phyloP scores from a whole-genome alignment of 331 rosid genomes.

The Ulmus americana region DNA sequence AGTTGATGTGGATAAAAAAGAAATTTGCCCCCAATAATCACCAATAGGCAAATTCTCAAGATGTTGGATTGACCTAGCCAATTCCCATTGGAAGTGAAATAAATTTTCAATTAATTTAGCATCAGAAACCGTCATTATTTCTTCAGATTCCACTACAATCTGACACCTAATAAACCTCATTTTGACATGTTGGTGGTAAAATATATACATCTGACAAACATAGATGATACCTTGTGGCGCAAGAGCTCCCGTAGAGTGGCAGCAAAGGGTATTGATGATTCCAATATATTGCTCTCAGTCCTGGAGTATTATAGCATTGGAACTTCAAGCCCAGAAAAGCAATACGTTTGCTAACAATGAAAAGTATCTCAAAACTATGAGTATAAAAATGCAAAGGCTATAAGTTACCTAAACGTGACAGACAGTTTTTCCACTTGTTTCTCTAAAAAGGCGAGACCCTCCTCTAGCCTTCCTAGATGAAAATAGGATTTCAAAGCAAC shows the following conservation, averaged over 20 bases:
- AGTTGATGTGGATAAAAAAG: no score
- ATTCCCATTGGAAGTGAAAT: not conserved
- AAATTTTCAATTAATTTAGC: not conserved
- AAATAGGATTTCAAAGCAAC: constrained; percentile 61
- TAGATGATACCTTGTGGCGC: constrained; percentile 58
- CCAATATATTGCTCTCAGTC: constrained; percentile 59
- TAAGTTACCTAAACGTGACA: constrained; percentile 45
- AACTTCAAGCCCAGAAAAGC: constrained; percentile 21
- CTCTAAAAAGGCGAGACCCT: constrained; percentile 72
- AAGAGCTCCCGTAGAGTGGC: constrained; percentile 53
- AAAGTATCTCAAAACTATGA: not conserved
- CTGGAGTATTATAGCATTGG: constrained; percentile 38
- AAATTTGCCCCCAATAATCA: no score
- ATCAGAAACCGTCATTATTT: not conserved
- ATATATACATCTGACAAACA: constrained; percentile 3
- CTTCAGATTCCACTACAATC: not conserved
- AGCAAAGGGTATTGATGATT: constrained; percentile 61
- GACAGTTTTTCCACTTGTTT: constrained; percentile 54
- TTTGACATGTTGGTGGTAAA: not conserved
- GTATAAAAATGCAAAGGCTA: not conserved
- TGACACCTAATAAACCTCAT: not conserved
- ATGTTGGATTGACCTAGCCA: no score
- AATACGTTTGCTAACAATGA: constrained; percentile 8
- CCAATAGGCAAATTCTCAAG: no score
- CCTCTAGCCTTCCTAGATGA: constrained; percentile 77